These are phyloP conservation scores for Guadua angustifolia DNA, from an alignment of 176 grass and related monocot species.

Conservation along the genomic window DNA sequence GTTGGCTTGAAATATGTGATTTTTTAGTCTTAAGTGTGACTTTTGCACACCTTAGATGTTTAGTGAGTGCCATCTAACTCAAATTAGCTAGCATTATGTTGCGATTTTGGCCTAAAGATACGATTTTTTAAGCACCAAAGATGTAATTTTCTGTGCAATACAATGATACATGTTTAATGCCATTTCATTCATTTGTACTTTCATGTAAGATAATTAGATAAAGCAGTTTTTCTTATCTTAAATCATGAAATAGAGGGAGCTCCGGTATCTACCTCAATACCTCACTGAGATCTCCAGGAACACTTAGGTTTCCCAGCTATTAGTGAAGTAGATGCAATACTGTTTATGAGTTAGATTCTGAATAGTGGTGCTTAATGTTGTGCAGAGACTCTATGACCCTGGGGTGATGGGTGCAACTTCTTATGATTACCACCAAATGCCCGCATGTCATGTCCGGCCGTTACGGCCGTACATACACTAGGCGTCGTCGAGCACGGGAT, in stretches of 20 bases:
- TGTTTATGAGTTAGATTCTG: conserved; percentile 16
- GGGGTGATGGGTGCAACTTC: conserved; percentile 97
- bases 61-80: background rate
- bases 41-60: background rate
- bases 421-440: conserved; percentile 99
- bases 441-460: too few relatives aligned
- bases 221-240: background rate
- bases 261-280: background rate
- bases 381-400: conserved; percentile 91
- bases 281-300: background rate
- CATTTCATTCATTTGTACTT: background rate
- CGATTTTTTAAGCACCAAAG: background rate
- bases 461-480: too few relatives aligned
- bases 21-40: background rate
- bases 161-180: background rate
- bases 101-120: background rate
- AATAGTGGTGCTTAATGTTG: conserved; percentile 26
- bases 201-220: background rate
- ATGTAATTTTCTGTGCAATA: background rate
- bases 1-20: background rate
- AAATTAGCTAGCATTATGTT: background rate
- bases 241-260: background rate
- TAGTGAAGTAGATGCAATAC: background rate
- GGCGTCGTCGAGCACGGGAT: too few relatives aligned
- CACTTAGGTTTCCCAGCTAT: background rate